phyloP scores from a whole-genome alignment of 2,329 filamentous ascomycete species.

The Bipolaris oryzae region DNA sequence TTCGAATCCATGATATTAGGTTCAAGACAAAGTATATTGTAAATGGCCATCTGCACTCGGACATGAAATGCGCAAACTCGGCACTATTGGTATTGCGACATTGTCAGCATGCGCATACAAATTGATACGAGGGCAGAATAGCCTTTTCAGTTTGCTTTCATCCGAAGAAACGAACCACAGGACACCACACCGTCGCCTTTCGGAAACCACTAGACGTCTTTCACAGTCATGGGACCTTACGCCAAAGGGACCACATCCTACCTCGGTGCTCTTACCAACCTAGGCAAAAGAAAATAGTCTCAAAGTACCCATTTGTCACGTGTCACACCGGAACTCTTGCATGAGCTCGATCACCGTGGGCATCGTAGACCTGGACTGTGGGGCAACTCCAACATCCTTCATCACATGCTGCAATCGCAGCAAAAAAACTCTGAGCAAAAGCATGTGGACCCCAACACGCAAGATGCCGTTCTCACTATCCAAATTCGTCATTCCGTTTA shows the following conservation, averaged over 20 bases:
- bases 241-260: not conserved
- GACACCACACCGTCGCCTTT: not conserved
- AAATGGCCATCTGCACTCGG: too few species aligned
- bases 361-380: constrained; percentile 53
- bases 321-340: constrained; percentile 59
- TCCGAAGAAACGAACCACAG: not conserved
- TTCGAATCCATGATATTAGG: too few species aligned
- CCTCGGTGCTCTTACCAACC: constrained; percentile 59
- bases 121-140: not conserved
- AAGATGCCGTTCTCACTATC: constrained; percentile 65
- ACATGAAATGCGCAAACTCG: too few species aligned
- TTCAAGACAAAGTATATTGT: too few species aligned
- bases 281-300: constrained; percentile 61
- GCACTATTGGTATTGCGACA: too few species aligned
- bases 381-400: constrained; percentile 55
- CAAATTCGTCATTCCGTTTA: constrained; percentile 45
- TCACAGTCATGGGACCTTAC: not conserved
- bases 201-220: not conserved
- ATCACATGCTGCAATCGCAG: constrained; percentile 59
- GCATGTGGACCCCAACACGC: constrained; percentile 59
- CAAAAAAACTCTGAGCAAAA: constrained; percentile 59
- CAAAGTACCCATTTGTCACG: constrained; percentile 66
- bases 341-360: constrained; percentile 68
- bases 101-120: not conserved
- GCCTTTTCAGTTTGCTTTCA: not conserved